Evolutionary conservation across 768 basidiomycete genomes (phyloP).

Genomic region (Psilocybe subaeruginosa): DNA sequence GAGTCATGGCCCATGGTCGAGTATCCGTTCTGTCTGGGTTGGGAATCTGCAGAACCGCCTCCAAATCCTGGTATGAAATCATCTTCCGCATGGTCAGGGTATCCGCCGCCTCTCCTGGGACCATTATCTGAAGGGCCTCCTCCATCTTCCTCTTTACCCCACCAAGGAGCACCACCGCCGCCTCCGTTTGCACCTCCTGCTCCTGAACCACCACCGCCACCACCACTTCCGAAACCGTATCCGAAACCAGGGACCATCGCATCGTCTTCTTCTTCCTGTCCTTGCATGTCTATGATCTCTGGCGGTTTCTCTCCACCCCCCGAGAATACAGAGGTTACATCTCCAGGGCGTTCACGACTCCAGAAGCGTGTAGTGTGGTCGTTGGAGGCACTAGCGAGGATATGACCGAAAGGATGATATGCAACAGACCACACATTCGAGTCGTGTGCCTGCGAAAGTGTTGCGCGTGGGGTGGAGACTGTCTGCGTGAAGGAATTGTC

Average conservation of each 20-base stretch:
- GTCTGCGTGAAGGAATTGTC: conserved; percentile 44
- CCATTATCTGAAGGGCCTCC: conserved; percentile 21
- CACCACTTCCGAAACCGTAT: conserved; percentile 33
- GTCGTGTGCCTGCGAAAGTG: conserved; percentile 96
- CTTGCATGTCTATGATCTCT: conserved; percentile 56
- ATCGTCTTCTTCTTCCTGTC: conserved; percentile 77
- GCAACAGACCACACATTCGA: conserved; percentile 96
- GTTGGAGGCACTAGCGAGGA: conserved; percentile 93
- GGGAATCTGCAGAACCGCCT: conserved; percentile 14
- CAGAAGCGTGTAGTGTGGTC: conserved; percentile 99
- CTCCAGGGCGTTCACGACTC: conserved; percentile 91
- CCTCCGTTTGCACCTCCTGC: conserved; percentile 31
- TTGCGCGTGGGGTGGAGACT: conserved; percentile 68
- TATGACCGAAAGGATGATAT: conserved; percentile 94
- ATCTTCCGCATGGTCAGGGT: conserved; percentile 41
- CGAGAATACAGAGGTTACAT: conserved; percentile 73
- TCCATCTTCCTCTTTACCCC: conserved; percentile 49
- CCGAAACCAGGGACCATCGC: conserved; percentile 77
- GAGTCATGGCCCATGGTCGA: conserved; percentile 44
- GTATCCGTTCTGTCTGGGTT: conserved; percentile 31
- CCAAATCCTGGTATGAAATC: conserved; percentile 72
- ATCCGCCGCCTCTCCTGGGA: conserved; percentile 27
- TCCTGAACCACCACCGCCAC: conserved; percentile 34
- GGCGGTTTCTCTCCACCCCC: conserved; percentile 87
- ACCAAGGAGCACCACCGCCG: conserved; percentile 34